Conservation (phyloP, 768 basidiomycete genomes). For the Calocybe cyanea region DNA sequence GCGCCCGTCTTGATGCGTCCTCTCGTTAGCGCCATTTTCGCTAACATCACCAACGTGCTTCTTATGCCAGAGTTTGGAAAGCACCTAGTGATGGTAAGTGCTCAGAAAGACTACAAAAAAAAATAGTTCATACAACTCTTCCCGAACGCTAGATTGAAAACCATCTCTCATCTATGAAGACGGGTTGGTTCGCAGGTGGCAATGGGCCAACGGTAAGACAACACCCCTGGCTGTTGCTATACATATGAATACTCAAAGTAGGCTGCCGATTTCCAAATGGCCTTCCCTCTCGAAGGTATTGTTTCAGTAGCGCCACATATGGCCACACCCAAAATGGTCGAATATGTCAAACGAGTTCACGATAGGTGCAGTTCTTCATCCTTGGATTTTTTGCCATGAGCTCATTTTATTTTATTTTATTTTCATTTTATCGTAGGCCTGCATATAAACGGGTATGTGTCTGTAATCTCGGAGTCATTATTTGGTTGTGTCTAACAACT, state of each 20-base stretch:
- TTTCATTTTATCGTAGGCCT: too few relatives aligned
- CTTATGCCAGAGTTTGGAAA: slow-evolving; percentile 25
- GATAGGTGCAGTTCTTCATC: too few relatives aligned
- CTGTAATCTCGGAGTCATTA: too few relatives aligned
- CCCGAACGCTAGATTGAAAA: slow-evolving; percentile 10
- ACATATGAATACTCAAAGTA: background rate
- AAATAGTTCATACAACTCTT: too few relatives aligned
- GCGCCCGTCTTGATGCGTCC: slow-evolving; percentile 36
- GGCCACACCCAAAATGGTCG: slow-evolving; percentile 18
- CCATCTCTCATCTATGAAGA: slow-evolving; percentile 12
- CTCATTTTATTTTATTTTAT: too few relatives aligned
- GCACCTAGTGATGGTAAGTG: slow-evolving; percentile 24
- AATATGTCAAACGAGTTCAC: too few relatives aligned
- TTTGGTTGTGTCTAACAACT: too few relatives aligned
- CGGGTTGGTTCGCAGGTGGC: slow-evolving; percentile 20
- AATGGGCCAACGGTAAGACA: slow-evolving; percentile 14
- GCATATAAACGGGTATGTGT: too few relatives aligned
- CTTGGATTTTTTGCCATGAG: too few relatives aligned
- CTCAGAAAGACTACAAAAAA: too few relatives aligned
- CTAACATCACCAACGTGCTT: slow-evolving; percentile 20
- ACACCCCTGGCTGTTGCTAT: background rate
- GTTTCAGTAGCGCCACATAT: slow-evolving; percentile 13
- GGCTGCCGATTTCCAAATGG: slow-evolving; percentile 27
- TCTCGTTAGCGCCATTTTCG: slow-evolving; percentile 25
- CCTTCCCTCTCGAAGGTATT: slow-evolving; percentile 21